A percentile compares a stretch with the other conserved stretches of the same genome.
These are phyloP conservation scores for Lactarius evosmus DNA, from an alignment of 768 basidiomycete species.

Conservation along the genomic window DNA sequence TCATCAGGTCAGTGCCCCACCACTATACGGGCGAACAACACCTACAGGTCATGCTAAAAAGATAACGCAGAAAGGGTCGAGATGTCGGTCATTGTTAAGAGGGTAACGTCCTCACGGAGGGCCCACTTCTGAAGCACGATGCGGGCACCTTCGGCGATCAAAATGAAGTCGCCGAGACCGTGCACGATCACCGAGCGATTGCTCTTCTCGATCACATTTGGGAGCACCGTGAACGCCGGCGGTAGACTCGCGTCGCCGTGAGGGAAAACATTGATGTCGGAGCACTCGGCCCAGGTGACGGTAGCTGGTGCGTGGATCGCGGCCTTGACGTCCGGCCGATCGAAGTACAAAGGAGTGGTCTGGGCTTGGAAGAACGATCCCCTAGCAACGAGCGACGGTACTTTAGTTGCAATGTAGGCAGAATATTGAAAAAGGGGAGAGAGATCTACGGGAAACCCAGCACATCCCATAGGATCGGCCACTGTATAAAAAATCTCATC, in stretches of 20 bases:
- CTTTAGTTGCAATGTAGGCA: neutral
- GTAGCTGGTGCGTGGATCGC: constrained; percentile 68
- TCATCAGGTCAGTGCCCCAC: constrained; percentile 2
- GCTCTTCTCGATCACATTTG: constrained; percentile 75
- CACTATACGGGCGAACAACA: neutral
- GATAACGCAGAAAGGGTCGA: neutral
- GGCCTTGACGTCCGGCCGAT: constrained; percentile 60
- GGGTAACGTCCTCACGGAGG: too few species aligned
- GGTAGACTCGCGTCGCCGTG: constrained; percentile 59
- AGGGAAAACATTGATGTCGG: constrained; percentile 57
- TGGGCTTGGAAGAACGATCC: constrained; percentile 56
- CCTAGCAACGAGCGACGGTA: constrained; percentile 32
- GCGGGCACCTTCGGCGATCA: constrained; percentile 62
- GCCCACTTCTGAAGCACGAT: constrained; percentile 41
- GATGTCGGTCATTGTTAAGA: neutral
- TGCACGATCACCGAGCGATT: constrained; percentile 66
- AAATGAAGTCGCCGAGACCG: constrained; percentile 68
- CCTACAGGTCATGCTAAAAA: constrained; percentile 25
- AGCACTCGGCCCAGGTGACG: constrained; percentile 63
- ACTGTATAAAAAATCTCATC: constrained; percentile 32
- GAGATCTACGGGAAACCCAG: constrained; percentile 67
- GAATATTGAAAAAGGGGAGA: neutral
- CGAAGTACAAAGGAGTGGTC: constrained; percentile 62
- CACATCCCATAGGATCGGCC: constrained; percentile 72
- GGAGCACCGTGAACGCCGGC: constrained; percentile 60